Conservation (phyloP, 176 grass and related monocot genomes). For the Musa itinerans region DNA sequence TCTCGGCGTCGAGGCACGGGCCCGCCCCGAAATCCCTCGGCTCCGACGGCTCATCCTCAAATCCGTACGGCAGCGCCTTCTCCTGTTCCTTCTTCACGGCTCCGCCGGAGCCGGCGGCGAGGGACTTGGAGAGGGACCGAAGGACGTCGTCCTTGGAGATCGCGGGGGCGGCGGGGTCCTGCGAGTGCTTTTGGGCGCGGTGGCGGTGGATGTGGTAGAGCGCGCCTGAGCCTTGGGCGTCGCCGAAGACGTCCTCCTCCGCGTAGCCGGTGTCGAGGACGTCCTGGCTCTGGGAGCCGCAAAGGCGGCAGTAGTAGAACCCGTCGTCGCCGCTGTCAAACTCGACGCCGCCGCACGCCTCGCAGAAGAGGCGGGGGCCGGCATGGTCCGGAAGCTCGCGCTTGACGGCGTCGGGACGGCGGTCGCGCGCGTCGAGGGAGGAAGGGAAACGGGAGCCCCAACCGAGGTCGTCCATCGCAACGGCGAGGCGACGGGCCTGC, state of each 20-base stretch:
- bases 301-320: conserved; percentile 48
- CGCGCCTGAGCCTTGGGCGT: not conserved
- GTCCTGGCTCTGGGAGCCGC: conserved; percentile 35
- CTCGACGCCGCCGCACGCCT: conserved; percentile 13
- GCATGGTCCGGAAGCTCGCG: not conserved
- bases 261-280: conserved; percentile 38
- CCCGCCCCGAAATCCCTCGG: conserved; percentile 35
- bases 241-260: conserved; percentile 30
- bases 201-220: conserved; percentile 22
- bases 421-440: not conserved
- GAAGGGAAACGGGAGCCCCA: conserved; percentile 15
- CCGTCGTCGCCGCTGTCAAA: conserved; percentile 38
- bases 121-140: conserved; percentile 18
- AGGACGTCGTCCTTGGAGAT: conserved; percentile 3
- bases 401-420: not conserved
- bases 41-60: conserved; percentile 21
- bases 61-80: not conserved
- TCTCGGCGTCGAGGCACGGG: conserved; percentile 2
- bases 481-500: too few relatives aligned
- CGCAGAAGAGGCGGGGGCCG: conserved; percentile 32
- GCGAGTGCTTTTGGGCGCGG: not conserved
- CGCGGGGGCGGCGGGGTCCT: not conserved
- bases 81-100: not conserved
- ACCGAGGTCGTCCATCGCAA: not conserved
- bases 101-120: not conserved